Evolutionary conservation across 768 basidiomycete genomes (phyloP).

Genomic region (Cystobasidiopsis lactophilus): DNA sequence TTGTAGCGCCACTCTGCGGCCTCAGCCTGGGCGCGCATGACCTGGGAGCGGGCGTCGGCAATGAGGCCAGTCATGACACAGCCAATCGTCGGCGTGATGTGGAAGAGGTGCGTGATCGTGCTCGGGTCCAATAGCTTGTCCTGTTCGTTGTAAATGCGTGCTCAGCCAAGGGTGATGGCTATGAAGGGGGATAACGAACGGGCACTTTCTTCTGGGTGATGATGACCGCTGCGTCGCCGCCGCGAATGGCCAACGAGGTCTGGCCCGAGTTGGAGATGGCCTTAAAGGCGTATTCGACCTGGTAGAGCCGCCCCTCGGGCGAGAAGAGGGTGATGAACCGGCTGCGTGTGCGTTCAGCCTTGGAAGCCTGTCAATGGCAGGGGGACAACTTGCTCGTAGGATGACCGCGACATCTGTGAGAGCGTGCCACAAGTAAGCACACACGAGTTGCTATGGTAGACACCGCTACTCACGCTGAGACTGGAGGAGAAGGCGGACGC

Average conservation of each 20-base stretch:
- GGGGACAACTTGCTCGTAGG: too few species aligned
- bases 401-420: too few species aligned
- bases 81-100: conserved; percentile 86
- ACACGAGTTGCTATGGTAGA: too few species aligned
- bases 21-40: conserved; percentile 60
- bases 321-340: conserved; percentile 70
- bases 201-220: conserved; percentile 98
- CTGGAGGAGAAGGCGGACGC: too few species aligned
- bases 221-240: conserved; percentile 81
- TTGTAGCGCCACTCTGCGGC: conserved; percentile 87
- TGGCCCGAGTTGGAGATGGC: conserved; percentile 94
- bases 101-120: conserved; percentile 84
- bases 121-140: conserved; percentile 91
- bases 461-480: too few species aligned
- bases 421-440: too few species aligned
- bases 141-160: conserved; percentile 27
- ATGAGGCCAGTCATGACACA: conserved; percentile 96
- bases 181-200: conserved; percentile 32
- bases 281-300: conserved; percentile 59
- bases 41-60: conserved; percentile 81
- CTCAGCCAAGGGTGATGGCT: not conserved
- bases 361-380: too few species aligned
- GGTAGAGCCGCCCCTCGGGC: conserved; percentile 87
- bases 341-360: too few species aligned
- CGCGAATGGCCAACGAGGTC: conserved; percentile 75